Evolutionary conservation across 495 filamentous ascomycete species (phyloP).

Genomic region (Pseudotulostoma volvatum): DNA sequence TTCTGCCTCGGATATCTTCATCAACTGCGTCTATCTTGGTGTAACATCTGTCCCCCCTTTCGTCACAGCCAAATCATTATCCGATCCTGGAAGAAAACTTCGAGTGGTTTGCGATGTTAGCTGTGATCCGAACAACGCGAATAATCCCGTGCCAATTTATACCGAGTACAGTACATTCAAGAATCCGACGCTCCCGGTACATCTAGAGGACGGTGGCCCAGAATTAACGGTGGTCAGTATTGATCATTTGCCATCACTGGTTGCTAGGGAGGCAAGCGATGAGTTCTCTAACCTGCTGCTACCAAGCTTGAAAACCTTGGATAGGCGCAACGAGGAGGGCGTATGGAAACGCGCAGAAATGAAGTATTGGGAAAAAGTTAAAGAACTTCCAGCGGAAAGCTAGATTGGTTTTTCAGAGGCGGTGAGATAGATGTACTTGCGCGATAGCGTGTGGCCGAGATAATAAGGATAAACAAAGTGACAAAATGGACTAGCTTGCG

Average conservation of each 20-base stretch:
- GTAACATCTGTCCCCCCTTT: conserved; percentile 50
- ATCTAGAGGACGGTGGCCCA: conserved; percentile 31
- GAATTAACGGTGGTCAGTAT: conserved; percentile 65
- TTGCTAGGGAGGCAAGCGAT: conserved; percentile 75
- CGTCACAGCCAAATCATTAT: conserved; percentile 52
- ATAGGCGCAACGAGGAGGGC: conserved; percentile 47
- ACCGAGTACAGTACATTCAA: conserved; percentile 61
- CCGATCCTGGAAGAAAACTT: conserved; percentile 49
- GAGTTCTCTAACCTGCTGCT: conserved; percentile 65
- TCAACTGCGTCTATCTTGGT: conserved; percentile 82
- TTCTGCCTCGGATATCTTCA: conserved; percentile 53
- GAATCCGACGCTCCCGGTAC: conserved; percentile 63
- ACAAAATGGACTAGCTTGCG: no score
- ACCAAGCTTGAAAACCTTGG: conserved; percentile 59
- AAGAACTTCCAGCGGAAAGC: conserved; percentile 58
- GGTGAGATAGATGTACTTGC: no score
- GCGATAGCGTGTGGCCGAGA: no score
- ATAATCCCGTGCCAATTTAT: conserved; percentile 75
- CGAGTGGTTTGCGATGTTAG: conserved; percentile 78
- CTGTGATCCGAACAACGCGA: conserved; percentile 54
- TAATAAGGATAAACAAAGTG: no score
- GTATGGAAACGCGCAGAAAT: conserved; percentile 76
- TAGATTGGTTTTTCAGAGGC: no score
- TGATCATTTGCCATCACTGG: conserved; percentile 74
- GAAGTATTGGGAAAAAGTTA: conserved; percentile 71